A percentile compares a stretch with the other conserved stretches of the same genome.
phyloP scores from a whole-genome alignment of 148 eudicot species.

The Camellia lanceoleosa region DNA sequence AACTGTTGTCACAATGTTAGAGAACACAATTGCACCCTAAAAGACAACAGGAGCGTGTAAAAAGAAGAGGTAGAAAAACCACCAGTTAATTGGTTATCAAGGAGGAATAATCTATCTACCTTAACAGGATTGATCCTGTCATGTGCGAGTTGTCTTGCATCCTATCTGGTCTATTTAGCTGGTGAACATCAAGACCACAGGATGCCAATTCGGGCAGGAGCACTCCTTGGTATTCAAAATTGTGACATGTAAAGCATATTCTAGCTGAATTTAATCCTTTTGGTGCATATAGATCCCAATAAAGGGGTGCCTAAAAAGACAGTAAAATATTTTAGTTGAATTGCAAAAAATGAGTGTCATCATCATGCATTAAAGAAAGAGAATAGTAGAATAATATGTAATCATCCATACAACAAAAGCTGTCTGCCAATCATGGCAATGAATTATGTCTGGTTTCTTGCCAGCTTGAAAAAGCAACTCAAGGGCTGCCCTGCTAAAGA shows the following conservation, averaged over 20 bases:
- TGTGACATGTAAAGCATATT: slow-evolving; percentile 95
- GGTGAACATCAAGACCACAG: slow-evolving; percentile 92
- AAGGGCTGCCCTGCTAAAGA: slow-evolving; percentile 93
- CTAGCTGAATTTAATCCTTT: slow-evolving; percentile 94
- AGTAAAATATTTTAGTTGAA: not conserved
- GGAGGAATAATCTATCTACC: slow-evolving; percentile 39
- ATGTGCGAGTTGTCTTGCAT: slow-evolving; percentile 87
- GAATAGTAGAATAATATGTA: not conserved
- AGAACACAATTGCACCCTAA: slow-evolving; percentile 93
- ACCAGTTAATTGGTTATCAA: slow-evolving; percentile 2
- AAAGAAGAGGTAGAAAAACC: slow-evolving; percentile 10
- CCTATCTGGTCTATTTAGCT: slow-evolving; percentile 87
- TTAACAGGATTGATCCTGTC: slow-evolving; percentile 78
- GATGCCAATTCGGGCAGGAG: slow-evolving; percentile 85
- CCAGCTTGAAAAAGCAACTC: slow-evolving; percentile 85
- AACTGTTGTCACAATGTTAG: slow-evolving; percentile 96
- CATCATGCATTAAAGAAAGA: not conserved
- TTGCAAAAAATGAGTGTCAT: slow-evolving; percentile 1
- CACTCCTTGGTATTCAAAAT: slow-evolving; percentile 93
- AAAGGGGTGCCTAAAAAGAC: slow-evolving; percentile 72
- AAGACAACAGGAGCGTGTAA: slow-evolving; percentile 20
- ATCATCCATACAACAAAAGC: slow-evolving; percentile 73
- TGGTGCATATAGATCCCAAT: slow-evolving; percentile 88
- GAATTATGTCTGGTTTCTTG: slow-evolving; percentile 93
- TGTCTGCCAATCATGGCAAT: slow-evolving; percentile 99